phyloP scores from a whole-genome alignment of 163 green algal genomes.

The Trebouxia gelatinosa region DNA sequence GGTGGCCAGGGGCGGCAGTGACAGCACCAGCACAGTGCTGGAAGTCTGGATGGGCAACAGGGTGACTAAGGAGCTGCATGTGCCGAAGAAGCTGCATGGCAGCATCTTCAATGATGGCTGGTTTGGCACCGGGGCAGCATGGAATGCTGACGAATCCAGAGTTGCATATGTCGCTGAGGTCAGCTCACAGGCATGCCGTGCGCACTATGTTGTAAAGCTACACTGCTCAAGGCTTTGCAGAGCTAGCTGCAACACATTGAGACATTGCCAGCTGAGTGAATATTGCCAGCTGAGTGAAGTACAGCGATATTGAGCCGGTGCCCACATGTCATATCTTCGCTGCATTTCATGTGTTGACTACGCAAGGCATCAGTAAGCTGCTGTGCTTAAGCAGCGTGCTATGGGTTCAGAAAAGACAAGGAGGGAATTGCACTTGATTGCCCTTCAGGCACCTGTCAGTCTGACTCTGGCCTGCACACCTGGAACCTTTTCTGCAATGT shows the following conservation, averaged over 20 bases:
- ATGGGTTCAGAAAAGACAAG: too few relatives aligned
- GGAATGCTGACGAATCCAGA: slow-evolving; percentile 68
- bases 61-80: slow-evolving; percentile 56
- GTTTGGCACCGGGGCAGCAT: slow-evolving; percentile 71
- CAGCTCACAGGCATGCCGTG: too few relatives aligned
- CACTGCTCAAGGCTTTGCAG: neutral
- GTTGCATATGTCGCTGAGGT: slow-evolving; percentile 86
- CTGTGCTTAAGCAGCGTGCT: too few relatives aligned
- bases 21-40: slow-evolving; percentile 37
- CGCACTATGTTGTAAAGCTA: neutral
- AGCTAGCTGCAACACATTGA: neutral
- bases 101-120: slow-evolving; percentile 79
- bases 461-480: too few relatives aligned
- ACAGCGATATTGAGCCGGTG: neutral
- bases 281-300: neutral
- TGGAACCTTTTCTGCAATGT: too few relatives aligned
- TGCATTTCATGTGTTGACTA: too few relatives aligned
- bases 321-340: too few relatives aligned
- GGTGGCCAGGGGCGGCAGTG: slow-evolving; percentile 37
- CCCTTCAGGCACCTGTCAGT: too few relatives aligned
- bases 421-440: too few relatives aligned
- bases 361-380: too few relatives aligned
- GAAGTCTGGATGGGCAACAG: slow-evolving; percentile 51
- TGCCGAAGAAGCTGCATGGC: slow-evolving; percentile 78
- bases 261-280: neutral